Base-by-base conservation (phyloP, 768 basidiomycete genomes). In the Amanita muscaria region DNA sequence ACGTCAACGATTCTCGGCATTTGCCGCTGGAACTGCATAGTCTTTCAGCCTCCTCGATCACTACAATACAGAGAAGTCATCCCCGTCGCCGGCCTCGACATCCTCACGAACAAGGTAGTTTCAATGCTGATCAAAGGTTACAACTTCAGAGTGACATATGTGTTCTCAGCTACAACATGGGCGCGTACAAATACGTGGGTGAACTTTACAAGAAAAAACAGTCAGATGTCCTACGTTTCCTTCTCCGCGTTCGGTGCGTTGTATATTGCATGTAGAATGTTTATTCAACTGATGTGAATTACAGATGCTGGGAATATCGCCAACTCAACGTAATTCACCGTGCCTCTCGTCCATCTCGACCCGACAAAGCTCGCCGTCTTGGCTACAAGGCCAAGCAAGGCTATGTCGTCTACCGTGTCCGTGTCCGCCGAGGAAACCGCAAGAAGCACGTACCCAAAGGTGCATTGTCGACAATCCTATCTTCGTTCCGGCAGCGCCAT, bases 321-420 rank as follows among this genome's bases (percentile, higher is more conserved):
- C 96, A 99, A 66, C 71, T 98, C 59, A 91, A 96, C 58, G 91
- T 99, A 55, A 88, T 97, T 63, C 94, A 98, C 74, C 88, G 96
- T 57, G 94, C 93, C 36, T 92, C 93, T 52, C 88, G 94, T 50
- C 94, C 96, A 37, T 97, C 94, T 37, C 88, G 96, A 61, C 96
- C 96, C 44, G 96, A 99, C 76, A 99, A 97, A 76, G 96, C 96
- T 51, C 88, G 96, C 63, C 84, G 93, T 53, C 74, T 99, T 51
- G 96, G 96, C 39, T 99, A 98, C 83, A 99, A 97, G 75, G 92
- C 96, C 64, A 99, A 99, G 79, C 96, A 99, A 70, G 96, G 96
- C 58, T 99, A 91, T 64, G 85, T 98, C 53, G 68, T 99, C 71
- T 99, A 99, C 74, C 89, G 96, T 59, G 73, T 99, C 57, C 88